A percentile compares a stretch with the other conserved stretches of the same genome.
Evolutionary conservation across 106 monocot genomes (phyloP).

Genomic region (Phalaenopsis aphrodite): DNA sequence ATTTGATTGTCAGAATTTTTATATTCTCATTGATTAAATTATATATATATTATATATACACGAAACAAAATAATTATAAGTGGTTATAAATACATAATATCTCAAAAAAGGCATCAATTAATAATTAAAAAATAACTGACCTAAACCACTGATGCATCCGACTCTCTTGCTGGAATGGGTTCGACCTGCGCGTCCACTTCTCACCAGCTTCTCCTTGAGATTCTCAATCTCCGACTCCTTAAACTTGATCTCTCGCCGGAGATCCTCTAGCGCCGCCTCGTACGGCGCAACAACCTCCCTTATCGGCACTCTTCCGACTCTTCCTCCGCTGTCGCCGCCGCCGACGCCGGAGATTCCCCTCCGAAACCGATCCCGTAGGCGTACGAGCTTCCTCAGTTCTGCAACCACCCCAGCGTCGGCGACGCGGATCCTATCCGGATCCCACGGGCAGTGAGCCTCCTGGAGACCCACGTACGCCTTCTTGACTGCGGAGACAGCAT

Average conservation of each 20-base stretch:
- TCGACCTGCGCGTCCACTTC: background rate
- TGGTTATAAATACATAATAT: background rate
- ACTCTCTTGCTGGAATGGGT: conserved; percentile 21
- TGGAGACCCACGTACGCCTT: conserved; percentile 71
- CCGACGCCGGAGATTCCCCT: conserved; percentile 3
- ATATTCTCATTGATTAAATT: too few species aligned
- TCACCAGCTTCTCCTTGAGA: conserved; percentile 51
- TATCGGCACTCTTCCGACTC: conserved; percentile 32
- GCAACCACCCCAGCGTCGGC: conserved; percentile 72
- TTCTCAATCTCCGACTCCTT: conserved; percentile 60
- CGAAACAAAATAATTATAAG: background rate
- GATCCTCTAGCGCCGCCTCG: conserved; percentile 78
- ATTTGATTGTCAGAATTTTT: too few species aligned
- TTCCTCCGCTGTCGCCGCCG: background rate
- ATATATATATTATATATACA: background rate
- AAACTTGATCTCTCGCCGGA: conserved; percentile 53
- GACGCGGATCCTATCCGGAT: conserved; percentile 59
- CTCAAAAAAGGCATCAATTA: background rate
- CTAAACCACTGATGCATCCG: conserved; percentile 18
- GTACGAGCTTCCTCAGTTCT: conserved; percentile 57
- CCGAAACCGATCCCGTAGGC: conserved; percentile 62
- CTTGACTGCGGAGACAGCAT: conserved; percentile 55
- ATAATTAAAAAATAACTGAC: conserved; percentile 8
- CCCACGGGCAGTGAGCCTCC: conserved; percentile 83
- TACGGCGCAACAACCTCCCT: conserved; percentile 68